Percentiles rank a stretch among this genome's conserved stretches.
These are phyloP conservation scores for Dactylellina sp. DNA, from an alignment of 2,329 filamentous ascomycete genomes.

Conservation along the genomic window DNA sequence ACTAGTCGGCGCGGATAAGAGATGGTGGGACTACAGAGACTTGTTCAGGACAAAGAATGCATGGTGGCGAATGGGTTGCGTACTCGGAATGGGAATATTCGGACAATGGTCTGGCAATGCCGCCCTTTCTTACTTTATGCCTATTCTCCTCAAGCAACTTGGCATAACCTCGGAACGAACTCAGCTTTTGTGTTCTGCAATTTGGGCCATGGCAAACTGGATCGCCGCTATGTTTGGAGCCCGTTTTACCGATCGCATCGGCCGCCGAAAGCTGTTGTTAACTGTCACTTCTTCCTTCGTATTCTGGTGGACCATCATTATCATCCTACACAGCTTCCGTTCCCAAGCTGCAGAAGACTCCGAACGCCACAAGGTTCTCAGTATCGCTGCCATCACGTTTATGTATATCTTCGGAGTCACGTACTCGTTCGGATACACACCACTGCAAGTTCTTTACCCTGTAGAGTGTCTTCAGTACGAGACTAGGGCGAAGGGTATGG, in stretches of 20 bases:
- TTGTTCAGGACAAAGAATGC: slow-evolving; percentile 67
- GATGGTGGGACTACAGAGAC: slow-evolving; percentile 70
- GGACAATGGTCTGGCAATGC: slow-evolving; percentile 62
- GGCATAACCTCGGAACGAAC: slow-evolving; percentile 60
- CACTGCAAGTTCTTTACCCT: slow-evolving; percentile 66
- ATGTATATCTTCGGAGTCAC: slow-evolving; percentile 63
- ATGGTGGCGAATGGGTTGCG: slow-evolving; percentile 67
- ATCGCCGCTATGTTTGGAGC: slow-evolving; percentile 62
- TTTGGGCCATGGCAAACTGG: slow-evolving; percentile 62
- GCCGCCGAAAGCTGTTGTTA: slow-evolving; percentile 66
- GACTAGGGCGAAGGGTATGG: slow-evolving; percentile 67
- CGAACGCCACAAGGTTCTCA: slow-evolving; percentile 62
- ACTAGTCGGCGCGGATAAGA: slow-evolving; percentile 68
- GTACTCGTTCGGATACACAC: slow-evolving; percentile 66
- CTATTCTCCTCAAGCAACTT: slow-evolving; percentile 65
- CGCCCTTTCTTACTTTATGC: slow-evolving; percentile 61
- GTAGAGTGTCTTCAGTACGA: slow-evolving; percentile 68
- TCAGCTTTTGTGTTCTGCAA: slow-evolving; percentile 61
- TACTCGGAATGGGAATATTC: slow-evolving; percentile 66
- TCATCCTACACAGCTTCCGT: slow-evolving; percentile 61
- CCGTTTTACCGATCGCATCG: slow-evolving; percentile 63
- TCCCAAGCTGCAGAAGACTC: slow-evolving; percentile 63
- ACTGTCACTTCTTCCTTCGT: slow-evolving; percentile 65
- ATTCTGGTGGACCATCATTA: slow-evolving; percentile 65
- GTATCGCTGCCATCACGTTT: slow-evolving; percentile 64